Percentiles rank a stretch among this genome's conserved stretches.
Conservation (phyloP, 768 basidiomycete genomes). For the Panaeolus papilionaceus region DNA sequence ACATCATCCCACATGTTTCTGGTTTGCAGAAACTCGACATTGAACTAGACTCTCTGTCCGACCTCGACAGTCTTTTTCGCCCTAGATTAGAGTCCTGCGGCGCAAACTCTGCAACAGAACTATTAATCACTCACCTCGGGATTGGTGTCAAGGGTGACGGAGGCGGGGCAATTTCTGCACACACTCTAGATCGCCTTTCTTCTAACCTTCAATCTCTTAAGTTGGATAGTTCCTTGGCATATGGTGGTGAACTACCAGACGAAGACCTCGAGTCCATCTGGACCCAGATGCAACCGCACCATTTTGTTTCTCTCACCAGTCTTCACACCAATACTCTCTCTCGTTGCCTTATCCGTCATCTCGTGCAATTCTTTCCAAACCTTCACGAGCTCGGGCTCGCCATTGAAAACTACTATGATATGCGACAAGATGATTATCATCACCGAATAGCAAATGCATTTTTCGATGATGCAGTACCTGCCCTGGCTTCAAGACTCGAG, state of each 20-base stretch:
- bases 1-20: not conserved
- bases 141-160: not conserved
- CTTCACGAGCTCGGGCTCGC: not conserved
- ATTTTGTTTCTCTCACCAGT: not conserved
- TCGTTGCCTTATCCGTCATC: not conserved
- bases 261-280: not conserved
- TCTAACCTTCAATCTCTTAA: not conserved
- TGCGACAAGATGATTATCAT: not conserved
- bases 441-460: not conserved
- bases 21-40: not conserved
- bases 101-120: not conserved
- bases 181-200: not conserved
- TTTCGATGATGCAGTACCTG: not conserved
- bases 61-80: not conserved
- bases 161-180: not conserved
- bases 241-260: not conserved
- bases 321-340: not conserved
- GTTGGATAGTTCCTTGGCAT: not conserved
- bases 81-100: not conserved
- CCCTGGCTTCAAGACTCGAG: not conserved
- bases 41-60: not conserved
- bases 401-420: not conserved
- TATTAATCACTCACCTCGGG: not conserved
- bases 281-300: not conserved
- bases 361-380: not conserved